A percentile compares a stretch with the other conserved stretches of the same genome.
These are phyloP conservation scores for Endogone sp. DNA, from an alignment of 192 early-diverging fungal species.

Conservation along the genomic window DNA sequence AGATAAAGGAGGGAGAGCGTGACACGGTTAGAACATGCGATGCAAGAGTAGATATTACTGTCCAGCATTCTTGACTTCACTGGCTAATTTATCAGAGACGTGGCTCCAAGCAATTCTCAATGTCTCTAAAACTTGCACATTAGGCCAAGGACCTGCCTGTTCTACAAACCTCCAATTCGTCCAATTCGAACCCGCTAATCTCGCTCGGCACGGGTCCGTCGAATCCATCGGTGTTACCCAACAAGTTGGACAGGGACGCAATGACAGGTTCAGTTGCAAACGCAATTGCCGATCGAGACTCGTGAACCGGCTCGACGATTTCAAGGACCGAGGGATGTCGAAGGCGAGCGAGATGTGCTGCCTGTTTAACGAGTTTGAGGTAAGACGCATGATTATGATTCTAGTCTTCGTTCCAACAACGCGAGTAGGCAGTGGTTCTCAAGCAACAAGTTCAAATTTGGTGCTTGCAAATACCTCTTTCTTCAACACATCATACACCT, in stretches of 20 bases:
- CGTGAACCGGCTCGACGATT: constrained; percentile 69
- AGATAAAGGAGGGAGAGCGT: too few species aligned
- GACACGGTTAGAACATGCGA: not conserved
- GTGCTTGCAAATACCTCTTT: constrained; percentile 58
- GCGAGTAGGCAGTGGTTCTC: too few species aligned
- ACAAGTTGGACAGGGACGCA: constrained; percentile 57
- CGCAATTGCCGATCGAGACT: constrained; percentile 57
- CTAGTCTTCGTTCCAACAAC: too few species aligned
- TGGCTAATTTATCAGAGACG: not conserved
- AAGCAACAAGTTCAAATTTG: too few species aligned
- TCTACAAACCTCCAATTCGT: constrained; percentile 63
- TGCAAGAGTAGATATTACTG: not conserved
- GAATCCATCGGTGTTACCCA: constrained; percentile 47
- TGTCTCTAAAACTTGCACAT: too few species aligned
- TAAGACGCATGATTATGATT: too few species aligned
- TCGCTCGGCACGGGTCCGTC: constrained; percentile 13
- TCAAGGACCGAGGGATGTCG: constrained; percentile 77
- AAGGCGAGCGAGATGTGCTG: constrained; percentile 61
- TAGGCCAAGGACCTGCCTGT: too few species aligned
- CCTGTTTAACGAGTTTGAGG: constrained; percentile 28
- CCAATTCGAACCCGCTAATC: constrained; percentile 60
- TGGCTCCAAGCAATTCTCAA: not conserved
- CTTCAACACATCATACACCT: constrained; percentile 51
- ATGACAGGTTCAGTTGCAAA: constrained; percentile 78
- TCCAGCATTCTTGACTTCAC: not conserved